A percentile compares a stretch with the other conserved stretches of the same genome.
These are phyloP conservation scores for Atkinsonella hypoxylon DNA, from an alignment of 2,329 filamentous ascomycete genomes.

Conservation along the genomic window DNA sequence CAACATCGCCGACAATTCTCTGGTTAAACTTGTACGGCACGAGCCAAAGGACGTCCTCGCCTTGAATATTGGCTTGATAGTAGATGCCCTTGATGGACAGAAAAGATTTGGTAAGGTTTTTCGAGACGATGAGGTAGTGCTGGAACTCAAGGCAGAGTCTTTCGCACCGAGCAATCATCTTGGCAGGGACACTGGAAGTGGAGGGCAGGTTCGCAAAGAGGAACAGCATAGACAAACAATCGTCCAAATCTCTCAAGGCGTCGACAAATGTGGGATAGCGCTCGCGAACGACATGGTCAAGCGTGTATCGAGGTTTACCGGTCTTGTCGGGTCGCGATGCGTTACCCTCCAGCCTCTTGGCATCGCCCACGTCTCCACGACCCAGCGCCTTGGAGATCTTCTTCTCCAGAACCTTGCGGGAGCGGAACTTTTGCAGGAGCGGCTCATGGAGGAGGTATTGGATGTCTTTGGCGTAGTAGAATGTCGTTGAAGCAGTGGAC, in stretches of 20 bases:
- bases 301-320: constrained; percentile 75
- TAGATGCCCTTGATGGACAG: constrained; percentile 98
- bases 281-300: constrained; percentile 96
- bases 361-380: constrained; percentile 81
- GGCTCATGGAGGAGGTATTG: constrained; percentile 97
- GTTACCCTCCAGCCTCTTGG: constrained; percentile 74
- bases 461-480: constrained; percentile 87
- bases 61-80: constrained; percentile 95
- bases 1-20: constrained; percentile 81
- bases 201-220: constrained; percentile 94
- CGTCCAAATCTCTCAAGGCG: constrained; percentile 85
- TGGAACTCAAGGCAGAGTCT: constrained; percentile 90
- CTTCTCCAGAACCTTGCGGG: constrained; percentile 93
- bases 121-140: constrained; percentile 88
- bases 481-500: constrained; percentile 81
- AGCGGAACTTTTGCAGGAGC: constrained; percentile 84
- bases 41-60: constrained; percentile 93
- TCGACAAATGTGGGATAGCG: constrained; percentile 96
- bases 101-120: constrained; percentile 90
- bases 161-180: constrained; percentile 93
- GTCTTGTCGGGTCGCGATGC: constrained; percentile 83
- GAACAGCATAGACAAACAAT: constrained; percentile 94
- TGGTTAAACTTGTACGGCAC: constrained; percentile 98
- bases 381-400: constrained; percentile 92
- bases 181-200: constrained; percentile 76